These are phyloP conservation scores for Dipodascus albidus DNA, from an alignment of 805 yeast species.

Conservation along the genomic window DNA sequence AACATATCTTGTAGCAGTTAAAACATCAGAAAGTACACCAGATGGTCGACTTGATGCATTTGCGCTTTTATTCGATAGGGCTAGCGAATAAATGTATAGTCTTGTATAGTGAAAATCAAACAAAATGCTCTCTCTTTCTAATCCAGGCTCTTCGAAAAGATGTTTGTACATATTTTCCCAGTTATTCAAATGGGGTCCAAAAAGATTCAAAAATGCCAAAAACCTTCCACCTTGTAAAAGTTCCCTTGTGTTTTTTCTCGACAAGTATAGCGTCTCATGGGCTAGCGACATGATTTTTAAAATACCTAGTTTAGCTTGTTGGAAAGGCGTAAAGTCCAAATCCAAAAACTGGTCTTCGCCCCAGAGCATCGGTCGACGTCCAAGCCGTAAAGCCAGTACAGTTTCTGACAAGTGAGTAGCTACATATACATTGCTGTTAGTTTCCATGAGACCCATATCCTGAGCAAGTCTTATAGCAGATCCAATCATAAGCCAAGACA, in stretches of 20 bases:
- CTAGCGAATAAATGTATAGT: slow-evolving; percentile 73
- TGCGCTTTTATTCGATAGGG: slow-evolving; percentile 34
- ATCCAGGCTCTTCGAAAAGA: slow-evolving; percentile 28
- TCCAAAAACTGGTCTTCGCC: slow-evolving; percentile 44
- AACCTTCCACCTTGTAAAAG: slow-evolving; percentile 30
- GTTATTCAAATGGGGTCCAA: slow-evolving; percentile 64
- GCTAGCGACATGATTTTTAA: slow-evolving; percentile 71
- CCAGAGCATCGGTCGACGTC: slow-evolving; percentile 66
- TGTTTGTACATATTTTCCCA: slow-evolving; percentile 62
- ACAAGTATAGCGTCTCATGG: slow-evolving; percentile 69
- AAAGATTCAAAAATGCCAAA: slow-evolving; percentile 55
- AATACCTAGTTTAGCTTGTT: slow-evolving; percentile 70
- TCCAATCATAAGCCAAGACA: slow-evolving; percentile 92
- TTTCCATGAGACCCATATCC: slow-evolving; percentile 70
- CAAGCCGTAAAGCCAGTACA: slow-evolving; percentile 69
- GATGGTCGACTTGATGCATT: slow-evolving; percentile 14
- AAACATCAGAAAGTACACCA: slow-evolving; percentile 55
- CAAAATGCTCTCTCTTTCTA: slow-evolving; percentile 61
- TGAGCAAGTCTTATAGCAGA: slow-evolving; percentile 79
- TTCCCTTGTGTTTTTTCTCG: slow-evolving; percentile 25
- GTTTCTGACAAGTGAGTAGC: slow-evolving; percentile 83
- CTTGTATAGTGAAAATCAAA: slow-evolving; percentile 81
- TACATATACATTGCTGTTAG: slow-evolving; percentile 58
- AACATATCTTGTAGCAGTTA: slow-evolving; percentile 58
- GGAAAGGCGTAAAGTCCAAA: slow-evolving; percentile 46